Base-by-base conservation (phyloP, 495 filamentous ascomycete genomes). In the Hypomontagnella submonticulosa region DNA sequence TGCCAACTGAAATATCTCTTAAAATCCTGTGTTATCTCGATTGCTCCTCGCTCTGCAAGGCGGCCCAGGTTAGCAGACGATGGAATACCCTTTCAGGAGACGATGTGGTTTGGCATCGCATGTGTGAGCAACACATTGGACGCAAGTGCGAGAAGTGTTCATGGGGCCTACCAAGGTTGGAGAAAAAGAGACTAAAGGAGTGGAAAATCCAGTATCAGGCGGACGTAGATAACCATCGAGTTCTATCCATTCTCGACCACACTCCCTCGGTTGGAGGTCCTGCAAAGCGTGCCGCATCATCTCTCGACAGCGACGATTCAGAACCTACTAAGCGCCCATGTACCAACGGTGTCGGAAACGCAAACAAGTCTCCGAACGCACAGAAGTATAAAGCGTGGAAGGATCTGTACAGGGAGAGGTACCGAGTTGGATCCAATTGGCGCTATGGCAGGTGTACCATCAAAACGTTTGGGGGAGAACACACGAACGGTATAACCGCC, bases 91-190 rank as follows among this genome's bases (percentile, higher is more conserved):
- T 99, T 20, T 95, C 95, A 1, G 96, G 97, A 73, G 93, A 97
- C 71, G 94, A 99, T 77, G 89, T 97, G 19, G 95, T 99, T 1
- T 99, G 95, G 95, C 94, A 97, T 67, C 89, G 88, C 55, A 98
- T 99, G 94, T 99, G 95, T 71, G 93, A 97, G 79, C 95, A 99
- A 71, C 95, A 99, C 70, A 98, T 97, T 53, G 68, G 67, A 30
- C 84, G 93, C 48, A 98, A 97, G 74, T 99, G 95, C 77, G 93
- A 88, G 47, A 97, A 97, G 73, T 99, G 95, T 71, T 94, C 96
- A 12, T 97, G 92, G 93, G 95, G 95, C 3, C 75, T 99, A 44
- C 95, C 95, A 42, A 79, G 95, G 46, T 74, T 99, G 54, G 95
- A 98, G 67, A 84, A 92, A 58, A 97, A 96, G 75, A 85, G 90